Percentiles rank a stretch among this genome's conserved stretches.
phyloP scores from a whole-genome alignment of 208 protist genomes.

The Leishmania amazonensis region DNA sequence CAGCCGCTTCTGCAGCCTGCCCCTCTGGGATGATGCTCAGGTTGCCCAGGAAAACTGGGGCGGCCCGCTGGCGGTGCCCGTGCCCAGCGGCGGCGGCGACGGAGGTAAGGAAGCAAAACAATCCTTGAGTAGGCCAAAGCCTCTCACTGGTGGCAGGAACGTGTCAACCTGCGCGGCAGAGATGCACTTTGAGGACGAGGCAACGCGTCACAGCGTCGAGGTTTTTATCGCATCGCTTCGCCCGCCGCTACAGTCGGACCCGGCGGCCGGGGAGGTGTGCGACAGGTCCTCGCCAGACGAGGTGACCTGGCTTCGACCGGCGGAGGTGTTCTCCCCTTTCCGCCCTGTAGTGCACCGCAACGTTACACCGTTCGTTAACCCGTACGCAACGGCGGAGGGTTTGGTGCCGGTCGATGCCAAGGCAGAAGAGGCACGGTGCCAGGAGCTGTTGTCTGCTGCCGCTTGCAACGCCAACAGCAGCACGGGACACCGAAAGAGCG shows the following conservation, averaged over 20 bases:
- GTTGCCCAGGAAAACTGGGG: slow-evolving; percentile 86
- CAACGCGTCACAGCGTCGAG: slow-evolving; percentile 7
- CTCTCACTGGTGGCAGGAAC: not conserved
- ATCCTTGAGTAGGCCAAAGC: slow-evolving; percentile 4
- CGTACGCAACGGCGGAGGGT: slow-evolving; percentile 53
- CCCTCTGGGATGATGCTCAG: slow-evolving; percentile 78
- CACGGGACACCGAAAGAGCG: slow-evolving; percentile 4
- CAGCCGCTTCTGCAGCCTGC: slow-evolving; percentile 31
- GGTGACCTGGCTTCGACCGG: slow-evolving; percentile 72
- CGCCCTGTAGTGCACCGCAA: slow-evolving; percentile 91
- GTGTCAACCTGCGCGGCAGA: not conserved
- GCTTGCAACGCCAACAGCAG: not conserved
- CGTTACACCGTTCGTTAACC: slow-evolving; percentile 73
- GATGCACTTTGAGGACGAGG: slow-evolving; percentile 19
- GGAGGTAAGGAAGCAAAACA: slow-evolving; percentile 6
- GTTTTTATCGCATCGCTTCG: slow-evolving; percentile 13
- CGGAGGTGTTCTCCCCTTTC: slow-evolving; percentile 80
- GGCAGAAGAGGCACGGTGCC: slow-evolving; percentile 37
- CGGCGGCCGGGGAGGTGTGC: not conserved
- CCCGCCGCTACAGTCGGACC: not conserved
- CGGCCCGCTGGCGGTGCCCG: slow-evolving; percentile 28
- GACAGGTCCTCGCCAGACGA: not conserved
- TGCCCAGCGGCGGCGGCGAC: not conserved
- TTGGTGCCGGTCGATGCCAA: slow-evolving; percentile 42
- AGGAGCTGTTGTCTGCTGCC: slow-evolving; percentile 8